Evolutionary conservation across 176 grass and related monocot species (phyloP).

Genomic region (Melocanna baccifera): DNA sequence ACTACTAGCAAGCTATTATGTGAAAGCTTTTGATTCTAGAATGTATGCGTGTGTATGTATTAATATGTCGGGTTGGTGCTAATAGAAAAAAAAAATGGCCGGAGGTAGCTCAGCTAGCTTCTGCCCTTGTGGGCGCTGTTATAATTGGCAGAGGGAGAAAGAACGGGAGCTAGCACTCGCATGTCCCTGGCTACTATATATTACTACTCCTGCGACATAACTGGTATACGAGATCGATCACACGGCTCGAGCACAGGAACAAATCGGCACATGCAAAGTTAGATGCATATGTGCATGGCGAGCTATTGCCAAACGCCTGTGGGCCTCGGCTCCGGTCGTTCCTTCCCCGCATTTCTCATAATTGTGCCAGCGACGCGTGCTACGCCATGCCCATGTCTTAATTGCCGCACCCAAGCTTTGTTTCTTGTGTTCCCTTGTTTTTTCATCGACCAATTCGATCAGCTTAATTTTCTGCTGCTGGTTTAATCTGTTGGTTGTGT

Average conservation of each 20-base stretch:
- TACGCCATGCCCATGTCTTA: constrained; percentile 43
- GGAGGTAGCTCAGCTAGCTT: not conserved
- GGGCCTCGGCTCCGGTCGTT: constrained; percentile 42
- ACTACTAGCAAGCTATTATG: not conserved
- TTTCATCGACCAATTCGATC: not conserved
- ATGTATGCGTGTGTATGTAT: not conserved
- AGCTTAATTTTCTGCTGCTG: not conserved
- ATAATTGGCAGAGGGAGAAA: constrained; percentile 35
- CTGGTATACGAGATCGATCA: not conserved
- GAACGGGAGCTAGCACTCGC: constrained; percentile 16
- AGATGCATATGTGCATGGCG: constrained; percentile 10
- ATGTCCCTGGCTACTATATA: not conserved
- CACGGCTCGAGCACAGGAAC: constrained; percentile 5
- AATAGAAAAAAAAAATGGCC: not conserved
- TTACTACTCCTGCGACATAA: constrained; percentile 14
- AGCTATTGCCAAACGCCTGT: constrained; percentile 38
- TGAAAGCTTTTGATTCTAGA: constrained; percentile 13
- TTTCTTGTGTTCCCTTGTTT: constrained; percentile 14
- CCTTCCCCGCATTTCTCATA: constrained; percentile 39
- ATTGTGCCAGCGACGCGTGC: constrained; percentile 49
- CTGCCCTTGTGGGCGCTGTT: not conserved
- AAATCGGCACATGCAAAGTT: constrained; percentile 31
- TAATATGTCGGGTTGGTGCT: not conserved
- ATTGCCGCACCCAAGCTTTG: constrained; percentile 37
- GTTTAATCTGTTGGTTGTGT: not conserved